These are phyloP conservation scores for Colletotrichum tropicale DNA, from an alignment of 2,329 filamentous ascomycete genomes.

Conservation along the genomic window DNA sequence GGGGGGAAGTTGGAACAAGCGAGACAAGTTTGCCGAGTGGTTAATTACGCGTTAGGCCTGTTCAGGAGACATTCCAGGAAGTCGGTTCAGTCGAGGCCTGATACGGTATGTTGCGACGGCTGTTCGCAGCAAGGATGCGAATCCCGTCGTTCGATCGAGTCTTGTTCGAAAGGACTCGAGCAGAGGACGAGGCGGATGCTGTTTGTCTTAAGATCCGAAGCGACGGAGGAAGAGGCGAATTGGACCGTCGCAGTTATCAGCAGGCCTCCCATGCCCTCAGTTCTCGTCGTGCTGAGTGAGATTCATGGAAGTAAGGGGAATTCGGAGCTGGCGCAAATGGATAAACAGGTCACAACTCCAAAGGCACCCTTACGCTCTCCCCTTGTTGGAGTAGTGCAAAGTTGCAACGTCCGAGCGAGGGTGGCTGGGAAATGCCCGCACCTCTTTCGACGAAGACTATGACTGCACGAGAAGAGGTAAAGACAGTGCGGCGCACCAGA, in stretches of 20 bases:
- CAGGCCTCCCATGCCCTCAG: not conserved
- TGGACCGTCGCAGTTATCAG: not conserved
- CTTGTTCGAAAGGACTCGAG: not conserved
- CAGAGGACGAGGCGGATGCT: not conserved
- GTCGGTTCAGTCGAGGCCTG: not conserved
- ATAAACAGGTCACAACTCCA: not conserved
- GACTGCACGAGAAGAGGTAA: conserved; percentile 1
- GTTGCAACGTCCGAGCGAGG: conserved; percentile 2
- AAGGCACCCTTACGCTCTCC: not conserved
- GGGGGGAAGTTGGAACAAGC: not conserved
- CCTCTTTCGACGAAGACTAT: not conserved
- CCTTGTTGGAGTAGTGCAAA: conserved; percentile 1
- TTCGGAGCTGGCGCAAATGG: not conserved
- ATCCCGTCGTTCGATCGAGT: not conserved
- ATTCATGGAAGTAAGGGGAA: not conserved
- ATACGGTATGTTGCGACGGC: not conserved
- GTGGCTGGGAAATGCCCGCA: conserved; percentile 12
- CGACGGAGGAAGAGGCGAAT: not conserved
- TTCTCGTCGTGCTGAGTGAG: not conserved
- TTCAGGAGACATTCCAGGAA: conserved; percentile 2
- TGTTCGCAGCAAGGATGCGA: conserved; percentile 1
- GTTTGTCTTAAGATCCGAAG: not conserved
- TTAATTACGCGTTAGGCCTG: conserved; percentile 12
- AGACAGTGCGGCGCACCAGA: not conserved
- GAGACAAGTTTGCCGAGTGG: conserved; percentile 16